Conservation (phyloP, 371 early-diverging fungal species). For the Capillidium rhysosporum region DNA sequence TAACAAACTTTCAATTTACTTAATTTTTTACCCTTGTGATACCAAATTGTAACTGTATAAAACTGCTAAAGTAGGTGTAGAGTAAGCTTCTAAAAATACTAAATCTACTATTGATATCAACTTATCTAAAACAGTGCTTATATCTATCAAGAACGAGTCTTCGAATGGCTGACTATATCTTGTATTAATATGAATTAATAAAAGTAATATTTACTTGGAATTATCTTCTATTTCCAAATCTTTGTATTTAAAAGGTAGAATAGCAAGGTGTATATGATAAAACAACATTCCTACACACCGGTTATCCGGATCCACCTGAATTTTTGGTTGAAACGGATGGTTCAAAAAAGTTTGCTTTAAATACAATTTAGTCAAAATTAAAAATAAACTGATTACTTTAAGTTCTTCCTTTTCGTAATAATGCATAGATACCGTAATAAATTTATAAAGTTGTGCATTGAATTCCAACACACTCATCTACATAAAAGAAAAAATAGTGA, state of each 20-base stretch:
- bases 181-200: no score
- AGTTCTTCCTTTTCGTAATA: conserved; percentile 87
- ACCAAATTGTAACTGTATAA: conserved; percentile 63
- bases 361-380: background rate
- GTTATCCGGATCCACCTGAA: conserved; percentile 58
- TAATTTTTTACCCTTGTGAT: conserved; percentile 61
- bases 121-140: conserved; percentile 20
- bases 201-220: conserved; percentile 17
- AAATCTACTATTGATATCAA: conserved; percentile 73
- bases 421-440: conserved; percentile 87
- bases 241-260: conserved; percentile 71
- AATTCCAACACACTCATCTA: conserved; percentile 71
- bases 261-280: conserved; percentile 71
- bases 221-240: conserved; percentile 12
- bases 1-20: background rate
- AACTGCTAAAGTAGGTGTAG: conserved; percentile 86
- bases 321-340: conserved; percentile 35
- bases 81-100: conserved; percentile 72
- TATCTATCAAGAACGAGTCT: conserved; percentile 63
- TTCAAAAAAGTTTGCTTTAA: conserved; percentile 35
- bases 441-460: conserved; percentile 42
- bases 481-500: conserved; percentile 19
- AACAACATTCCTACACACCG: conserved; percentile 73
- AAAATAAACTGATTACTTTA: conserved; percentile 25
- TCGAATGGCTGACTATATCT: conserved; percentile 28